Percentiles rank a stretch among this genome's conserved stretches.
phyloP scores from a whole-genome alignment of 2,329 filamentous ascomycete species.

The Truncatella angustata region DNA sequence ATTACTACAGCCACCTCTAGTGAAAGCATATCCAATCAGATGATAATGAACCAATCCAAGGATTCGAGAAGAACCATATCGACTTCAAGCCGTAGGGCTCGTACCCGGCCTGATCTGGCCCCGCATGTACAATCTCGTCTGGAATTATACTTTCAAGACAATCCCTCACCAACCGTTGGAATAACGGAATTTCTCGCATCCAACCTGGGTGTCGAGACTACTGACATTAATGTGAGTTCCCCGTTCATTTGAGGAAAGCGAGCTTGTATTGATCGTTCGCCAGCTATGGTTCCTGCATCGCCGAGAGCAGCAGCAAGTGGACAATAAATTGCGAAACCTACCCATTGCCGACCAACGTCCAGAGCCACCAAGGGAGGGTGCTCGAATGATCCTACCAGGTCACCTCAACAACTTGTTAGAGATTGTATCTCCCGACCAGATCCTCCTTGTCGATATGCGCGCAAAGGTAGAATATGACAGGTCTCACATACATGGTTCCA shows the following conservation, averaged over 20 bases:
- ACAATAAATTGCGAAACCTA: constrained; percentile 43
- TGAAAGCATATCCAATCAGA: constrained; percentile 35
- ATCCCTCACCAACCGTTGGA: constrained; percentile 46
- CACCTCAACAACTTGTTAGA: constrained; percentile 51
- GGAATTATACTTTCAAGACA: constrained; percentile 50
- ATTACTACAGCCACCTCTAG: constrained; percentile 18
- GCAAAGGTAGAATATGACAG: constrained; percentile 44
- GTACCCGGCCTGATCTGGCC: constrained; percentile 45
- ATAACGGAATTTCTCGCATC: constrained; percentile 54
- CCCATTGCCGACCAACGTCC: constrained; percentile 35
- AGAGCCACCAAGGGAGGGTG: constrained; percentile 27
- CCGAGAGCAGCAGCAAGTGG: constrained; percentile 46
- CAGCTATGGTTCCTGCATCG: constrained; percentile 54
- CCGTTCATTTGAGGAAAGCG: too few relatives aligned
- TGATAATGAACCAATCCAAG: constrained; percentile 46
- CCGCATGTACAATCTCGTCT: constrained; percentile 48
- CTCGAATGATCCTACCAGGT: constrained; percentile 49
- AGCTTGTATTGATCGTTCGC: constrained; percentile 16
- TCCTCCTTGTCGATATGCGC: constrained; percentile 50
- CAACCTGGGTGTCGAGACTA: constrained; percentile 49
- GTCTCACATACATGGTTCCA: constrained; percentile 50
- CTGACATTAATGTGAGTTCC: constrained; percentile 49
- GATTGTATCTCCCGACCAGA: constrained; percentile 43
- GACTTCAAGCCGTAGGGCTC: constrained; percentile 30
- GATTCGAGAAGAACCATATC: constrained; percentile 38